These are phyloP conservation scores for Tinospora cordifolia DNA, from an alignment of 164 flowering plant genomes.

Conservation along the genomic window DNA sequence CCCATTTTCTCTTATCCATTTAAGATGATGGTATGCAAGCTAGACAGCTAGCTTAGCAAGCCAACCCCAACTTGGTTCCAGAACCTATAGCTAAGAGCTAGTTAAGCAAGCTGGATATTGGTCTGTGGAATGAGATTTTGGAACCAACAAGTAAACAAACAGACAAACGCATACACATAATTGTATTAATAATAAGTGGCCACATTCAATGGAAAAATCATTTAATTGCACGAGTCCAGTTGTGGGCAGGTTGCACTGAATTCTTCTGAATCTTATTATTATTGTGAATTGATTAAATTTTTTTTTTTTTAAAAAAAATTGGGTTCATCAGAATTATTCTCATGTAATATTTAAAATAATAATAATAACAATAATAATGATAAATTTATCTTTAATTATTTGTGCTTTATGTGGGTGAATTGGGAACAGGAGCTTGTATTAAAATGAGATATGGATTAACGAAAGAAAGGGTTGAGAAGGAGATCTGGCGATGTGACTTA, in stretches of 20 bases:
- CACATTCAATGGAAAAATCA: background rate
- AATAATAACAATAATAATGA: no score
- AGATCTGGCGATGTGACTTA: slow-evolving; percentile 6
- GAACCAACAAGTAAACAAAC: background rate
- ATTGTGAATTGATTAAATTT: no score
- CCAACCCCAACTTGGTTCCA: background rate
- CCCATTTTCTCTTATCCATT: background rate
- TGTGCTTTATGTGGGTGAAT: background rate
- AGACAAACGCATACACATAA: background rate
- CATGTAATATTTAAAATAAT: no score
- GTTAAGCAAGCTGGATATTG: background rate
- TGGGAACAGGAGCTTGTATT: slow-evolving; percentile 5
- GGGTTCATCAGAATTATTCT: no score
- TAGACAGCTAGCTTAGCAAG: background rate
- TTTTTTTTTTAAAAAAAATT: no score
- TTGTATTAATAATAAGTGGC: background rate
- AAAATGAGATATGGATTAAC: background rate
- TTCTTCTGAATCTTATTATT: no score
- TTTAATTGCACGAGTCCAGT: background rate
- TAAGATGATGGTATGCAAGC: slow-evolving; percentile 2
- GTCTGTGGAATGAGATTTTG: background rate
- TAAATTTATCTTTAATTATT: background rate
- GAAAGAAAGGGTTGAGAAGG: slow-evolving; percentile 6
- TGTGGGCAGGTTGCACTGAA: background rate
- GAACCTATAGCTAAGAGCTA: no score